Base-by-base conservation (phyloP, 2,329 filamentous ascomycete genomes). In the Trichoderma arundinaceum region DNA sequence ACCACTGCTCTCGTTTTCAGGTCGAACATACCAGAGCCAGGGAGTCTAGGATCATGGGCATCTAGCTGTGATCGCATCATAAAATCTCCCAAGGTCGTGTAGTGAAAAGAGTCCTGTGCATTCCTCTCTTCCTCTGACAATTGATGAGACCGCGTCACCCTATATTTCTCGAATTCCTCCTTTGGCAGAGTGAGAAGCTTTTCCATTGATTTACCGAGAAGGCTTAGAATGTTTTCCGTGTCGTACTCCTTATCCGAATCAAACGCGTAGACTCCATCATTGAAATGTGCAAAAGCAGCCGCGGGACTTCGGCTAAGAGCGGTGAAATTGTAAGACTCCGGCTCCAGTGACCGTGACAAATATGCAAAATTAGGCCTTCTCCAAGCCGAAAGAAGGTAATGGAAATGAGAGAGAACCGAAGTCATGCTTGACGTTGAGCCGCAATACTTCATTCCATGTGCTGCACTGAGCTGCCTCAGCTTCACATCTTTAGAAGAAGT, bases 371-470 rank as follows among this genome's bases (percentile, higher is more conserved):
- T 90, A 67, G 97, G 82, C 2, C 82, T 80, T 61, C 96, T 88
- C 90, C 92, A 98, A 7, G 84, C 80, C 0, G 94, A 98, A 9
- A 99, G 83, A 3, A 99, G 84, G 73, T 88, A 98, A 76, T 99
- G 95, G 74, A 99, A 97, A 72, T 99, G 96, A 2, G 90, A 86
- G 51, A 99, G 82, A 58, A 91, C 88, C 2, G 89, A 83, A 1
- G 94, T 97, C 93, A 97, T 97, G 78, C 94, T 98, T 1, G 95
- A 99, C 0, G 95, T 98, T 12, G 95, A 99, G 9, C 95, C 95
- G 10, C 93, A 90, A 74, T 96, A 99, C 74, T 91, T 96, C 75
- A 89, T 92, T 12, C 83, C 79, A 67, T 91, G 78, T 62, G 87
- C 77, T 57, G 83, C 81, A 1, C 92, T 91, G 48, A 95, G 85